Evolutionary conservation across 306 rosid genomes (phyloP).

Genomic region (Hippophae tibetana): DNA sequence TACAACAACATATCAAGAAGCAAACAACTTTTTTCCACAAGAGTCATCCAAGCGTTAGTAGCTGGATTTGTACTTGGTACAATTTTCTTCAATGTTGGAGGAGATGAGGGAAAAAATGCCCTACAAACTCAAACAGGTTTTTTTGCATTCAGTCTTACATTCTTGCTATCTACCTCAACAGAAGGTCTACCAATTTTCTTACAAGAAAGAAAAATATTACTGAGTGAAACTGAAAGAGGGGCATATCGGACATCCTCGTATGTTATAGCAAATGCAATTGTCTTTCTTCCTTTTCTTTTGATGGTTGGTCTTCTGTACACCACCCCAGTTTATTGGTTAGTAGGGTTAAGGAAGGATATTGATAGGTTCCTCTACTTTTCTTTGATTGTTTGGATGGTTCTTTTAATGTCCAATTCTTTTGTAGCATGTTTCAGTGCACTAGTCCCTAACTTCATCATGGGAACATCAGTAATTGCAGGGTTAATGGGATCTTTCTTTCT

Average conservation of each 20-base stretch:
- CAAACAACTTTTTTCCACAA: slow-evolving; percentile 52
- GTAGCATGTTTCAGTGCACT: slow-evolving; percentile 93
- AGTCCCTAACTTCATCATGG: slow-evolving; percentile 89
- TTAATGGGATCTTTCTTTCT: slow-evolving; percentile 95
- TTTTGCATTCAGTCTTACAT: slow-evolving; percentile 55
- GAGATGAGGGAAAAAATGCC: slow-evolving; percentile 17
- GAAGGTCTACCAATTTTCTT: slow-evolving; percentile 55
- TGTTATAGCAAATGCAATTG: slow-evolving; percentile 35
- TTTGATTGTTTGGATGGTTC: slow-evolving; percentile 45
- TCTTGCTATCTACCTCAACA: slow-evolving; percentile 46
- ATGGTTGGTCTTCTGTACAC: slow-evolving; percentile 33
- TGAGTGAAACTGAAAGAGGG: slow-evolving; percentile 43
- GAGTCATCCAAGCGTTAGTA: slow-evolving; percentile 41
- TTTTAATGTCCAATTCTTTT: slow-evolving; percentile 66
- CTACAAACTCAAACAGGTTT: slow-evolving; percentile 41
- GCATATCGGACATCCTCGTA: slow-evolving; percentile 47
- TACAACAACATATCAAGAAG: slow-evolving; percentile 82
- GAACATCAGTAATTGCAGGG: slow-evolving; percentile 76
- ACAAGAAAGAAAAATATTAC: slow-evolving; percentile 37
- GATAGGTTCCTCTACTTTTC: slow-evolving; percentile 41
- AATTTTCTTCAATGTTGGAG: slow-evolving; percentile 35
- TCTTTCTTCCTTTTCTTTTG: slow-evolving; percentile 45
- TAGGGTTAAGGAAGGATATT: slow-evolving; percentile 29
- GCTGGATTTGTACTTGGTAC: slow-evolving; percentile 44
- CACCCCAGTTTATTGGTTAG: slow-evolving; percentile 40